Evolutionary conservation across 805 yeast genomes (phyloP).

Genomic region (Maudiozyma saulgeensis): DNA sequence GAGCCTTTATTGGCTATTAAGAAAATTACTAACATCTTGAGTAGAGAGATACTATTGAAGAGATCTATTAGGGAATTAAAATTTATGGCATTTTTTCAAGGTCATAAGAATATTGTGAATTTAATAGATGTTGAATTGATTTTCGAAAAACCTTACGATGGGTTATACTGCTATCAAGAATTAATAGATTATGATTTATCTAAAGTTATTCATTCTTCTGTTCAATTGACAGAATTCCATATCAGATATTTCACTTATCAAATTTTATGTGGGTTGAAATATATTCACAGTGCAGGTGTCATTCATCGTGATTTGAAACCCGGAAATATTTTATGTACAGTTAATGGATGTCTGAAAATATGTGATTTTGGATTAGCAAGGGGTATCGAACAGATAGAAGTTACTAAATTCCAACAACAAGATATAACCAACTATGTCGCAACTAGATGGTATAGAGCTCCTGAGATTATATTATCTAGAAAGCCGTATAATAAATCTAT

Average conservation of each 20-base stretch:
- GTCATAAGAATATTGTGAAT: conserved; percentile 74
- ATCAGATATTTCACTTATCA: conserved; percentile 70
- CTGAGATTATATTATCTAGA: conserved; percentile 66
- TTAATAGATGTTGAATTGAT: conserved; percentile 69
- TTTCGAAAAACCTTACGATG: conserved; percentile 59
- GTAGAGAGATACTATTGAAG: conserved; percentile 54
- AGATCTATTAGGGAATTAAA: conserved; percentile 79
- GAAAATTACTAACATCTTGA: conserved; percentile 63
- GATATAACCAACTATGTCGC: conserved; percentile 81
- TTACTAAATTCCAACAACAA: conserved; percentile 8
- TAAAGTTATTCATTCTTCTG: conserved; percentile 65
- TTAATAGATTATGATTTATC: conserved; percentile 74
- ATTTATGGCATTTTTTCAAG: conserved; percentile 72
- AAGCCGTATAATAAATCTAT: conserved; percentile 55
- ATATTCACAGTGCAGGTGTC: conserved; percentile 85
- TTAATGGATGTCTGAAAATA: conserved; percentile 67
- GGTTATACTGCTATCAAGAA: conserved; percentile 84
- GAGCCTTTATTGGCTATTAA: conserved; percentile 54
- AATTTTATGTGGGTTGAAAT: conserved; percentile 75
- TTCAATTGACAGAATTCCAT: conserved; percentile 77
- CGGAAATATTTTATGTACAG: conserved; percentile 71
- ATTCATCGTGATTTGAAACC: conserved; percentile 91
- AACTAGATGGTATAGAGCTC: conserved; percentile 93
- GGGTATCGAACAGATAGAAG: conserved; percentile 39
- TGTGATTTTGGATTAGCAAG: conserved; percentile 93